A percentile compares a stretch with the other conserved stretches of the same genome.
phyloP scores from a whole-genome alignment of 805 yeast species.

The Suhomyces sp. region DNA sequence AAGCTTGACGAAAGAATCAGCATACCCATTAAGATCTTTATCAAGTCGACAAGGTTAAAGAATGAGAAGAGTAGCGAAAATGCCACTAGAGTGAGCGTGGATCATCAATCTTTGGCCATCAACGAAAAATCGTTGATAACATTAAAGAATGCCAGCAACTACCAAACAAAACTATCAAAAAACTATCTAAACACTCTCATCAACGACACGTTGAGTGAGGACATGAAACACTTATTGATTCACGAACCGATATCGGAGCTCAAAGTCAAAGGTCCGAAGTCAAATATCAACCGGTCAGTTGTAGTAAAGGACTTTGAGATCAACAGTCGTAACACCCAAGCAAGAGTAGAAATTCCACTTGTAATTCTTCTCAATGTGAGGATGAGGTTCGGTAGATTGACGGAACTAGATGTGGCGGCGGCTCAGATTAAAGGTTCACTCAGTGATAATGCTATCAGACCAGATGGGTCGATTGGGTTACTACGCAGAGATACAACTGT shows the following conservation, averaged over 20 bases:
- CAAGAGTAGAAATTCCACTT: conserved; percentile 4
- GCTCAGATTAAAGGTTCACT: neutral
- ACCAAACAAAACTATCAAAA: conserved; percentile 13
- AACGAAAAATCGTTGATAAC: conserved; percentile 13
- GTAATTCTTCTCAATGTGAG: conserved; percentile 3
- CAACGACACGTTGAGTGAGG: conserved; percentile 5
- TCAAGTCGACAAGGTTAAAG: conserved; percentile 1
- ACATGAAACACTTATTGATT: conserved; percentile 6
- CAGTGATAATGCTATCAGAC: neutral
- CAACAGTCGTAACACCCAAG: neutral
- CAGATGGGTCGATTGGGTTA: conserved; percentile 1
- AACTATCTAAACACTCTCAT: conserved; percentile 11
- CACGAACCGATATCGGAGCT: conserved; percentile 7
- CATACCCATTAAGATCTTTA: conserved; percentile 14
- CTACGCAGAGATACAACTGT: neutral
- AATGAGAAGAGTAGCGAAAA: neutral
- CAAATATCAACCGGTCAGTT: conserved; percentile 1
- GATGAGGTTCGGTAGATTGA: neutral
- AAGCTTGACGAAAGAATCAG: conserved; percentile 1
- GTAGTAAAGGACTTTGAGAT: neutral
- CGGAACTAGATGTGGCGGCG: conserved; percentile 1
- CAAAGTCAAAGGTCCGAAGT: neutral
- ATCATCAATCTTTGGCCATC: conserved; percentile 11
- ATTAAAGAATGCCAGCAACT: conserved; percentile 11
- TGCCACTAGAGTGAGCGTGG: neutral